Base-by-base conservation (phyloP, 2,329 filamentous ascomycete species). In the Didymella arachidicola region DNA sequence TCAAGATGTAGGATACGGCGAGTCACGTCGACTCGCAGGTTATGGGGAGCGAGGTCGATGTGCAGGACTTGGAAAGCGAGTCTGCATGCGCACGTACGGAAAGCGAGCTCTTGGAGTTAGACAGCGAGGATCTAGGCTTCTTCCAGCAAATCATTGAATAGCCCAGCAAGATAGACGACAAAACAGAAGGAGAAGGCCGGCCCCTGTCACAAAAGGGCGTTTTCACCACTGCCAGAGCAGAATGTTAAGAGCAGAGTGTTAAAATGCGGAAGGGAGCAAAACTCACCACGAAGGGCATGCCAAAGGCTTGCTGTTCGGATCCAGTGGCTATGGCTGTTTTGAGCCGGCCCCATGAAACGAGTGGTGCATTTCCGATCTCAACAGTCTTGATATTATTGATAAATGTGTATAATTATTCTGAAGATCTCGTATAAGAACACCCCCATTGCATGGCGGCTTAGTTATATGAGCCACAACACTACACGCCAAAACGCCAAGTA, bases 401-500 rank as follows among this genome's bases (percentile, higher is more conserved):
- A 22, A 22, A 19, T 18, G 34, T 34, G 19, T 41, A 18, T 12
- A 18, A 34, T 46, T 46, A 46, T 22, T 32, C 44, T 22, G 27
- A 18, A 18, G 27, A 16, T 16, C 44, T 22, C 32, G 26, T 16
- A 16, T 22, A 16, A 2, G 18, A 30, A 46, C n/a, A 30, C 18
- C 44, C 14, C 18, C 22, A 12, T 6, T 4, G 14, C 12, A 48
- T 38, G 10, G 45, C 45, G n/a, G 25, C 44, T 47, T 26, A 11
- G 2, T 22, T 32, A 22, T 7, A 44, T 18, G 38, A 26, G 18
- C 27, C n/a, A 29, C 7, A 26, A 42, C 43, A 51, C 45, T 38
- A 6, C 46, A 64, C 62, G 55, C 65, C 63, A 50, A 19, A 53
- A 62, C 65, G 57, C 63, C 65, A 41, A 34, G 49, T 56, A 50